Percentiles rank a stretch among this genome's conserved stretches.
Conservation (phyloP, 2,329 filamentous ascomycete genomes). For the Fusarium sp. region DNA sequence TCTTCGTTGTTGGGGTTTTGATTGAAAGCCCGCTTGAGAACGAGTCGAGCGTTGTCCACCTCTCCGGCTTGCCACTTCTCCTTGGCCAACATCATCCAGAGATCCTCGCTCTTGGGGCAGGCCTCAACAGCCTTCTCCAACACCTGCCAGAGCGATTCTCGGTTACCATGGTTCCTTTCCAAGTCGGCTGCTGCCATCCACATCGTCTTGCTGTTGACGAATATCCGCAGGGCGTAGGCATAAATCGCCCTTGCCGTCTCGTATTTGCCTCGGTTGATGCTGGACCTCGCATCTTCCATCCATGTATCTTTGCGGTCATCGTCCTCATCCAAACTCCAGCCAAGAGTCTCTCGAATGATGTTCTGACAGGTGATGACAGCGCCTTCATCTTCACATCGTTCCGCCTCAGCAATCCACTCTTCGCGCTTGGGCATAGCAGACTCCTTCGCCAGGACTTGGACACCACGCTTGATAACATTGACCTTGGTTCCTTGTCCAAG, state of each 20-base stretch:
- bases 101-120: constrained; percentile 86
- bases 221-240: constrained; percentile 87
- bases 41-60: constrained; percentile 83
- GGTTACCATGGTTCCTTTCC: constrained; percentile 87
- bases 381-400: constrained; percentile 92
- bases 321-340: constrained; percentile 92
- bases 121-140: constrained; percentile 94
- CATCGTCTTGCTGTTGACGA: constrained; percentile 84
- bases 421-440: constrained; percentile 97
- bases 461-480: constrained; percentile 93
- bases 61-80: constrained; percentile 93
- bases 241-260: constrained; percentile 95
- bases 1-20: constrained; percentile 97
- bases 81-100: constrained; percentile 96
- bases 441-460: constrained; percentile 87
- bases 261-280: constrained; percentile 82
- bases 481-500: constrained; percentile 79
- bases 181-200: constrained; percentile 93
- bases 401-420: constrained; percentile 95
- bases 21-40: constrained; percentile 89
- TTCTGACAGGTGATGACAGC: constrained; percentile 85
- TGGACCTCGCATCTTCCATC: constrained; percentile 89
- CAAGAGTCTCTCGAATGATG: constrained; percentile 91
- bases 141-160: constrained; percentile 82
- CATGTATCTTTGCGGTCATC: constrained; percentile 96